Base-by-base conservation (phyloP, 257 asterid genomes). In the Solanum ossicruentum region DNA sequence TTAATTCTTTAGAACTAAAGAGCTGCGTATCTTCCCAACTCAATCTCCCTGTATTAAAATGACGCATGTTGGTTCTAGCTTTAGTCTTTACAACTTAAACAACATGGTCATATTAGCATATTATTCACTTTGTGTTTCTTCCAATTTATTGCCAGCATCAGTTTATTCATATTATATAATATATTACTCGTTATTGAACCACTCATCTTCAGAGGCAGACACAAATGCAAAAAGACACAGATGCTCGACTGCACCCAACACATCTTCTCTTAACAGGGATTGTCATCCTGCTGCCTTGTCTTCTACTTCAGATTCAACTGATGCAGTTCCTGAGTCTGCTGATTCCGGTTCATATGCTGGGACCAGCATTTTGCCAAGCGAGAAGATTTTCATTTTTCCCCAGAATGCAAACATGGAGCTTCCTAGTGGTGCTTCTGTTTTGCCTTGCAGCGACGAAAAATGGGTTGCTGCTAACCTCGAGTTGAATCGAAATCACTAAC, bases 381-480 rank as follows among this genome's bases (percentile, higher is more conserved):
- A 65, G 67, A 93, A 88, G 90, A 86, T 88, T 17, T 79, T 93
- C 39, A 88, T 93, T 69, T 78, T n/a, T 2, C 90, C 93, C 0
- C 89, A 89, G 51, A 85, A 82, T 23, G 56, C 84, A 12, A 80
- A 61, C 49, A 12, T 86, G 85, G 88, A 85, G 55, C 63, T 86
- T 45, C 95, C 97, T 3, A 85, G 77, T 21, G 52, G 85, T 10
- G 93, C 94, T 52, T 20, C 86, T 7, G 61, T 87, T 72, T 79
- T 85, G 92, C 84, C 93, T 6, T 89, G 32, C 58, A 88, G 93
- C 65, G 83, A 91, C 49, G 88, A 88, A 15, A 52, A 88, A 71
- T 93, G 94, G 94, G 87, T 92, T n/a, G 98, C 93, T 2, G n/a
- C 60, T 67, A 23, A n/a, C 61, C 43, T 83, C 36, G 43, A 83